These are phyloP conservation scores for Trichoderma polysporum DNA, from an alignment of 2,329 filamentous ascomycete species.

Conservation along the genomic window DNA sequence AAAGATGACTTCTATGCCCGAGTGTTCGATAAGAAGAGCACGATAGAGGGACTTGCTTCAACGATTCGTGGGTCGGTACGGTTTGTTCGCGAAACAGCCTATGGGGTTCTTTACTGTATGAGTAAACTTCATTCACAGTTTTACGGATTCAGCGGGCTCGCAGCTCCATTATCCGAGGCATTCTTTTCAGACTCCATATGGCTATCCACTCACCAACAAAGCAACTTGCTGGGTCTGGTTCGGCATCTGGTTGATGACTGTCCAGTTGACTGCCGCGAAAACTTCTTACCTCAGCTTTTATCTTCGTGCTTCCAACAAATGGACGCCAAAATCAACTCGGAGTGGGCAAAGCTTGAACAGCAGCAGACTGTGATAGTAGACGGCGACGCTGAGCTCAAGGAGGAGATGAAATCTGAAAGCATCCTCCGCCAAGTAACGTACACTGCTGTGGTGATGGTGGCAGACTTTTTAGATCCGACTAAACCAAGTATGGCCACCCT, in stretches of 20 bases:
- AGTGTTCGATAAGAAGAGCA: constrained; percentile 83
- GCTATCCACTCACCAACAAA: constrained; percentile 89
- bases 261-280: constrained; percentile 70
- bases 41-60: constrained; percentile 90
- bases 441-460: constrained; percentile 87
- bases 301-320: constrained; percentile 81
- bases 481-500: constrained; percentile 56
- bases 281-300: constrained; percentile 83
- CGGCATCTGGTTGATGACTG: constrained; percentile 90
- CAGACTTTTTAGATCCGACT: constrained; percentile 78
- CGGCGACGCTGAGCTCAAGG: constrained; percentile 74
- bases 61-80: constrained; percentile 86
- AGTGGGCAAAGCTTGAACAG: constrained; percentile 78
- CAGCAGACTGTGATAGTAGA: constrained; percentile 62
- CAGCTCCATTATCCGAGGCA: constrained; percentile 77
- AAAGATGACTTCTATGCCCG: constrained; percentile 95
- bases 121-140: constrained; percentile 83
- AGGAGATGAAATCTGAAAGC: constrained; percentile 98
- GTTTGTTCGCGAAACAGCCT: constrained; percentile 88
- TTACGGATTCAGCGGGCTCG: constrained; percentile 84
- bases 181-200: constrained; percentile 79
- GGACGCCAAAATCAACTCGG: constrained; percentile 79
- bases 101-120: constrained; percentile 92
- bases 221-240: constrained; percentile 86
- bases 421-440: constrained; percentile 91